Percentiles rank a stretch among this genome's conserved stretches.
Conservation (phyloP, 441 rosid species). For the Erysimum pusillum region DNA sequence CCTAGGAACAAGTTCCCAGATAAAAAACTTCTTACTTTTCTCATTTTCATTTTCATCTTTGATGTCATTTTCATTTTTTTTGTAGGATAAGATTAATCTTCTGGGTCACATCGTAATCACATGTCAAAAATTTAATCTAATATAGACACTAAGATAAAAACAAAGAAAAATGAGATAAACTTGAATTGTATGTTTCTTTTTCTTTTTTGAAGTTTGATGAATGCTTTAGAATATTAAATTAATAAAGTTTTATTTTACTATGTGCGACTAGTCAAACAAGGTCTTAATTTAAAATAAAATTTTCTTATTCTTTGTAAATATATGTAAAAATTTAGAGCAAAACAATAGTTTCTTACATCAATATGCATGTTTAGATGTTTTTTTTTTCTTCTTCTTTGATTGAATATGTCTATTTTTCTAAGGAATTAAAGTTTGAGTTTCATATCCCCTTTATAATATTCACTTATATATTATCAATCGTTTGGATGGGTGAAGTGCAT, state of each 20-base stretch:
- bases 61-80: slow-evolving; percentile 15
- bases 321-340: too few relatives aligned
- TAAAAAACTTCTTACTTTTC: neutral
- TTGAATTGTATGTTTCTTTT: too few relatives aligned
- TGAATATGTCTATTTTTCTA: too few relatives aligned
- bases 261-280: too few relatives aligned
- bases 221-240: too few relatives aligned
- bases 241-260: too few relatives aligned
- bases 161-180: neutral
- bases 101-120: neutral
- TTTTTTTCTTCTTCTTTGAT: too few relatives aligned
- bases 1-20: too few relatives aligned
- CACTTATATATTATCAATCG: neutral
- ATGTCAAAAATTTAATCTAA: neutral
- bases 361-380: too few relatives aligned
- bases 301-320: too few relatives aligned
- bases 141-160: neutral
- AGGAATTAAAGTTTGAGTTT: neutral
- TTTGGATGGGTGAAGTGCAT: neutral
- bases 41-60: neutral
- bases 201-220: neutral
- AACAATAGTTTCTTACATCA: too few relatives aligned
- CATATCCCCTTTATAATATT: neutral
- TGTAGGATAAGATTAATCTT: slow-evolving; percentile 8
- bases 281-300: too few relatives aligned